Evolutionary conservation across 495 filamentous ascomycete genomes (phyloP), one percentile per base, ranked within the genome.

Genomic region (Penicillium pulvis): DNA sequence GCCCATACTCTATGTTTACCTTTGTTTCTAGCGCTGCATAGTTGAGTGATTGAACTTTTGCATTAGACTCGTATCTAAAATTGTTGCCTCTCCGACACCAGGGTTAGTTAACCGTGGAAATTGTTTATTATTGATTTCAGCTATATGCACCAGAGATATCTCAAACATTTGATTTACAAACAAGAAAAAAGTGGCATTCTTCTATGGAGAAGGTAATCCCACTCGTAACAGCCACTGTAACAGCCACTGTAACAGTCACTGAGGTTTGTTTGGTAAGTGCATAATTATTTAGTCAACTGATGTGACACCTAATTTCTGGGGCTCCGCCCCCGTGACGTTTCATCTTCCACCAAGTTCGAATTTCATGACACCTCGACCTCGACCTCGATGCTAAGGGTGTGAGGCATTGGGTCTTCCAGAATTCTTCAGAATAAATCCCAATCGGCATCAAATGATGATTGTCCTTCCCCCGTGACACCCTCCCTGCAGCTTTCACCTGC

Each of bases 401-500:
- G 26, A 49, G 46, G 24, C 26, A 19, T 19, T 19, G 8, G 4
- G 50, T 36, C 50, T 52, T n/a, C 30, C 6, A 0, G 17, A 5
- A 3, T 31, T 54, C 6, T 30, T 31, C 3, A 41, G 12, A 24
- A 17, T 4, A 26, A 20, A 28, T 17, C 17, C 28, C 39, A 3
- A 53, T n/a, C 28, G 36, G 46, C 23, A 20, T 16, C 50, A 33
- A 48, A 65, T 61, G 54, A 59, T 55, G 44, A 44, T 12, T 44
- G 30, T 48, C 44, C 49, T 39, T 28, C 53, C 33, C 43, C 49
- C 49, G 31, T 74, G 66, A 65, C 58, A n/a, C 24, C 42, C 6
- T 53, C 48, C 30, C 30, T 36, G 51, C 57, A 67, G 67, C 65
- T 66, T 61, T 51, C 43, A 54, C 31, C 44, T 60, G 51, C 55